Evolutionary conservation across 371 early-diverging fungal species (phyloP).

Genomic region (Syncephalastrum contaminatum): DNA sequence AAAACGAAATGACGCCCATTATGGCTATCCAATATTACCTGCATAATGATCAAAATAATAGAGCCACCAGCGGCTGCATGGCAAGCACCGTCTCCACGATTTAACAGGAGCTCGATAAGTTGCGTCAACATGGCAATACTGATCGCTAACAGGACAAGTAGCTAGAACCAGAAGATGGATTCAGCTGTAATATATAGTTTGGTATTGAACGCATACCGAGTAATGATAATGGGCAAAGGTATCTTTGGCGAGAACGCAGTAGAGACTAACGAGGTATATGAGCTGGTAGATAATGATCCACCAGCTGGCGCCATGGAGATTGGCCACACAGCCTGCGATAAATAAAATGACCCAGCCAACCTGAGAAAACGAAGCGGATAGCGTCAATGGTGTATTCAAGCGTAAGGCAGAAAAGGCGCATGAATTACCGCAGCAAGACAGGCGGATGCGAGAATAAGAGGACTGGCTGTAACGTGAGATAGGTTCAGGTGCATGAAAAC

Average conservation of each 20-base stretch:
- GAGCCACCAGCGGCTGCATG: conserved; percentile 58
- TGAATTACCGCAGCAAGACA: conserved; percentile 14
- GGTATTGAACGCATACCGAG: too few species aligned
- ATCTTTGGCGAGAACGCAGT: conserved; percentile 14
- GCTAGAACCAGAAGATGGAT: conserved; percentile 21
- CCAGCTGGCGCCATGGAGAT: conserved; percentile 19
- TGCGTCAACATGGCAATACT: conserved; percentile 53
- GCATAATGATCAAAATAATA: conserved; percentile 57
- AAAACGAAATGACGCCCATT: too few species aligned
- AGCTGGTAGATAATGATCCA: conserved; percentile 28
- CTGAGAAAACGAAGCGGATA: neutral
- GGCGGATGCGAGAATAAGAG: conserved; percentile 17
- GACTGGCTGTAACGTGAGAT: conserved; percentile 23
- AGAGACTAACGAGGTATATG: conserved; percentile 10
- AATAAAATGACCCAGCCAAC: conserved; percentile 20
- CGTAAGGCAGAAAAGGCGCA: neutral
- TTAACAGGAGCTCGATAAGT: conserved; percentile 25
- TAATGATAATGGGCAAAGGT: conserved; percentile 14
- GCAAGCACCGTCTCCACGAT: conserved; percentile 9
- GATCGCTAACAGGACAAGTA: conserved; percentile 56
- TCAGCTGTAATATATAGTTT: neutral
- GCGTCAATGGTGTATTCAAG: neutral
- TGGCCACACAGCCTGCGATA: conserved; percentile 13
- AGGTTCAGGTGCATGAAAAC: conserved; percentile 19
- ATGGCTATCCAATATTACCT: conserved; percentile 27